Evolutionary conservation across 768 basidiomycete genomes (phyloP).

Genomic region (Rhizopogon vesiculosus): DNA sequence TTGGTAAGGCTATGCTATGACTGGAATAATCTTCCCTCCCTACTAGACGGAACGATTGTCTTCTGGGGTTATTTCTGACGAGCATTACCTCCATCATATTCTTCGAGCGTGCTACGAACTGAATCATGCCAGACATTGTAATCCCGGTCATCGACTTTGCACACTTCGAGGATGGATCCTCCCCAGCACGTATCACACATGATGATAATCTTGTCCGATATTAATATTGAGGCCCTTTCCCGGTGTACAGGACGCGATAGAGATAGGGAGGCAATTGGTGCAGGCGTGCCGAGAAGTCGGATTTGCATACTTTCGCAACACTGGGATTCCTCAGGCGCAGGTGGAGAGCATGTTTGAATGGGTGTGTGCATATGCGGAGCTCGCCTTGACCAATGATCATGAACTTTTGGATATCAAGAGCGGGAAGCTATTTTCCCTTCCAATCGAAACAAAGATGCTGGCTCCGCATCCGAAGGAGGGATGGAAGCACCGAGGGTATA

Average conservation of each 20-base stretch:
- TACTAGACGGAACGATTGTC: no score
- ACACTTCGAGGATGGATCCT: conserved; percentile 9
- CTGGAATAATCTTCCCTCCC: no score
- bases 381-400: not conserved
- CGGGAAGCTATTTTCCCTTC: conserved; percentile 33
- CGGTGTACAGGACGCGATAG: conserved; percentile 10
- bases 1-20: no score
- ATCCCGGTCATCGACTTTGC: conserved; percentile 12
- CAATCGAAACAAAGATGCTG: conserved; percentile 34
- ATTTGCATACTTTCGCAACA: conserved; percentile 44
- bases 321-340: conserved; percentile 33
- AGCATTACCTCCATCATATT: not conserved
- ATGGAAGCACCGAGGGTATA: conserved; percentile 39
- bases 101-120: not conserved
- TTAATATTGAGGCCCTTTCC: not conserved
- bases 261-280: conserved; percentile 10
- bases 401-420: conserved; percentile 22
- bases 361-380: conserved; percentile 24
- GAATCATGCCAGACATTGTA: not conserved
- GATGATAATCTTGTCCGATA: not conserved
- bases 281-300: conserved; percentile 28
- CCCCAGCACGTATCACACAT: conserved; percentile 2
- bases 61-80: no score
- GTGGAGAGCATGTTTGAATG: conserved; percentile 37
- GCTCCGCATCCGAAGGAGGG: conserved; percentile 44